These are phyloP conservation scores for Podospora sp. DNA, from an alignment of 495 filamentous ascomycete species.

Conservation along the genomic window DNA sequence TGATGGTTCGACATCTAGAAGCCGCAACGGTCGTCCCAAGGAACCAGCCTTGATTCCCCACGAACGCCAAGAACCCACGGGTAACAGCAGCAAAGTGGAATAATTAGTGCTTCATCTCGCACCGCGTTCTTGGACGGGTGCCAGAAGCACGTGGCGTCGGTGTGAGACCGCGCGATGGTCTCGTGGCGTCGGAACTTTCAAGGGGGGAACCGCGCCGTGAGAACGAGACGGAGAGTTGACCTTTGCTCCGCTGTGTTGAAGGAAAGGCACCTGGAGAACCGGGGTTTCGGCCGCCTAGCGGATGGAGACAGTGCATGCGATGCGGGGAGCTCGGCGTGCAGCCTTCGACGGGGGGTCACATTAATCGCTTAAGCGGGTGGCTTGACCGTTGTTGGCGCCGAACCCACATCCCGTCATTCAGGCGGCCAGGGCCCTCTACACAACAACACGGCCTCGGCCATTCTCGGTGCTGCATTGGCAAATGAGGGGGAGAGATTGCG, in stretches of 20 bases:
- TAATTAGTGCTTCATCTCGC: background rate
- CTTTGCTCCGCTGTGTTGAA: background rate
- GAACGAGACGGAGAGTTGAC: background rate
- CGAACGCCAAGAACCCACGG: background rate
- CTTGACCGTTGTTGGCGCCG: background rate
- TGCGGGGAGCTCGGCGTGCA: background rate
- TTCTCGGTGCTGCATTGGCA: constrained; percentile 15
- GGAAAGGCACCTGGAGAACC: background rate
- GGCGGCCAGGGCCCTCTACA: background rate
- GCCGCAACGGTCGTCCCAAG: background rate
- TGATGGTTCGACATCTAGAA: constrained; percentile 7
- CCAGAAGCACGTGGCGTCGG: background rate
- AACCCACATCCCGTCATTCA: background rate
- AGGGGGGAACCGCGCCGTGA: background rate
- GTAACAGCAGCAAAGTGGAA: background rate
- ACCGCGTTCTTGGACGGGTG: background rate
- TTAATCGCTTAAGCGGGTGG: background rate
- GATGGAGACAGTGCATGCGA: background rate
- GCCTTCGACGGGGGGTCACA: background rate
- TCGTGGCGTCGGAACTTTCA: background rate
- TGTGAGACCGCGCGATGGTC: background rate
- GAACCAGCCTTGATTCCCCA: background rate
- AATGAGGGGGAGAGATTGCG: constrained; percentile 19
- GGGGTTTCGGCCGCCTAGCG: background rate
- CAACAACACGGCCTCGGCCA: constrained; percentile 6